Conservation (phyloP, 805 yeast species). For the Dipodascopsis tothii region DNA sequence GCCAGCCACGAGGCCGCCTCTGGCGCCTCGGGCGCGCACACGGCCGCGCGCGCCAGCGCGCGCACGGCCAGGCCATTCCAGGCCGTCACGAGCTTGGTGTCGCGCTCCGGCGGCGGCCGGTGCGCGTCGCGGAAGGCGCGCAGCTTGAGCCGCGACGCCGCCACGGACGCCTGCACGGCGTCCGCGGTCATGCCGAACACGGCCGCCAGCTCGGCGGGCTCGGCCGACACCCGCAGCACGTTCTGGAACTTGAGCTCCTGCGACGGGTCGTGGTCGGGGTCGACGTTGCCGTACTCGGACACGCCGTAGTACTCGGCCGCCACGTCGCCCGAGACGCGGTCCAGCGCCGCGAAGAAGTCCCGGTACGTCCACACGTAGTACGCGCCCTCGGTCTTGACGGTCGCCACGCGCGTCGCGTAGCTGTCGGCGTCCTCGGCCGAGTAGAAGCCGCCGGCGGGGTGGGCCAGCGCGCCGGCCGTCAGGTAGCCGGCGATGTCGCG, state of each 20-base stretch:
- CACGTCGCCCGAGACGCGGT: slow-evolving; percentile 26
- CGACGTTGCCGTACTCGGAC: slow-evolving; percentile 33
- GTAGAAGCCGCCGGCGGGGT: slow-evolving; percentile 27
- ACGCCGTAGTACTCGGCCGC: slow-evolving; percentile 34
- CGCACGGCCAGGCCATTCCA: slow-evolving; percentile 36
- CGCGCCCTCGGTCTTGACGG: slow-evolving; percentile 29
- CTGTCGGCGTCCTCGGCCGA: slow-evolving; percentile 34
- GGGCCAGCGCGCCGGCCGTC: slow-evolving; percentile 24
- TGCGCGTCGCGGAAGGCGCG: slow-evolving; percentile 23
- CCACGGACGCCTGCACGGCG: slow-evolving; percentile 24
- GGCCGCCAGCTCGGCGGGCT: slow-evolving; percentile 28
- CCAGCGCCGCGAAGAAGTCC: slow-evolving; percentile 29
- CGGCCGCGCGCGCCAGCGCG: slow-evolving; percentile 31
- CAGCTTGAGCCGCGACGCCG: slow-evolving; percentile 25
- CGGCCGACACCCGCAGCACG: slow-evolving; percentile 28
- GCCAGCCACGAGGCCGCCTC: slow-evolving; percentile 21
- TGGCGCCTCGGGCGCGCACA: slow-evolving; percentile 18
- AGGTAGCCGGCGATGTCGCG: slow-evolving; percentile 26
- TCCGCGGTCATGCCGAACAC: slow-evolving; percentile 30
- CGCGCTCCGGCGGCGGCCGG: slow-evolving; percentile 30
- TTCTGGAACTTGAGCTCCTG: slow-evolving; percentile 30
- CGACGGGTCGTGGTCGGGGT: slow-evolving; percentile 29
- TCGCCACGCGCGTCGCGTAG: slow-evolving; percentile 10
- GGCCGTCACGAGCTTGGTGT: slow-evolving; percentile 30
- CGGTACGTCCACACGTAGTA: slow-evolving; percentile 32